A percentile compares a stretch with the other conserved stretches of the same genome.
These are phyloP conservation scores for Vitis hybrid DNA, from an alignment of 177 flowering plant genomes.

Conservation along the genomic window DNA sequence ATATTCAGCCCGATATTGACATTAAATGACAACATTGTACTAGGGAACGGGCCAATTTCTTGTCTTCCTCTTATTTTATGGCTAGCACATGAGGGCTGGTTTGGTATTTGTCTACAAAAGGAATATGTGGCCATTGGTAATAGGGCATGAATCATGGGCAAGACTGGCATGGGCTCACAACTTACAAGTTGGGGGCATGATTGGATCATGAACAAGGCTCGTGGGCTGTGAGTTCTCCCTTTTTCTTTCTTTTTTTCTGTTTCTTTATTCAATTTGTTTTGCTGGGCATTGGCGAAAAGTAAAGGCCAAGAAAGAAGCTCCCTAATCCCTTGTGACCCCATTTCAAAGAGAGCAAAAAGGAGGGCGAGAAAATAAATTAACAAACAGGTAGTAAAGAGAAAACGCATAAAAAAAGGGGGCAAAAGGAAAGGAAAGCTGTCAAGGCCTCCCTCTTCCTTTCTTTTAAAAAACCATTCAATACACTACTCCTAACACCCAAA, in stretches of 20 bases:
- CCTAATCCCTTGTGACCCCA: slow-evolving; percentile 23
- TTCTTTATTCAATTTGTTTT: slow-evolving; percentile 15
- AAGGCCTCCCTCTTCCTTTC: slow-evolving; percentile 15
- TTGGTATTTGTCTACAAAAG: slow-evolving; percentile 2
- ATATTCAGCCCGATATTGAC: no score
- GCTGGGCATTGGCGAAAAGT: slow-evolving; percentile 17
- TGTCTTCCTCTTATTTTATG: neutral
- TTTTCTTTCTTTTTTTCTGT: slow-evolving; percentile 1
- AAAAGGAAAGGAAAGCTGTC: slow-evolving; percentile 42
- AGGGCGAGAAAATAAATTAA: slow-evolving; percentile 6
- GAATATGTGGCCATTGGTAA: neutral
- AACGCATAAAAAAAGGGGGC: slow-evolving; percentile 12
- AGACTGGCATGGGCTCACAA: slow-evolving; percentile 28
- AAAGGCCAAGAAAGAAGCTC: slow-evolving; percentile 24
- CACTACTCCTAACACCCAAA: slow-evolving; percentile 10
- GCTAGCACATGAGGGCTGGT: neutral
- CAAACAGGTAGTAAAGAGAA: slow-evolving; percentile 7
- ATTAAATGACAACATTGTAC: neutral
- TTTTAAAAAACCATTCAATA: slow-evolving; percentile 18
- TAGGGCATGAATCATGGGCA: neutral
- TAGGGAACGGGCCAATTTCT: neutral
- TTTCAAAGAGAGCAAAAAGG: slow-evolving; percentile 22
- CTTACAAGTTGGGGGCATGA: slow-evolving; percentile 34
- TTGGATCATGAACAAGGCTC: slow-evolving; percentile 53
- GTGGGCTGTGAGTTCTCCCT: slow-evolving; percentile 36